Evolutionary conservation across 1,139 yeast species (phyloP).

Genomic region (Geotrichum reessii): DNA sequence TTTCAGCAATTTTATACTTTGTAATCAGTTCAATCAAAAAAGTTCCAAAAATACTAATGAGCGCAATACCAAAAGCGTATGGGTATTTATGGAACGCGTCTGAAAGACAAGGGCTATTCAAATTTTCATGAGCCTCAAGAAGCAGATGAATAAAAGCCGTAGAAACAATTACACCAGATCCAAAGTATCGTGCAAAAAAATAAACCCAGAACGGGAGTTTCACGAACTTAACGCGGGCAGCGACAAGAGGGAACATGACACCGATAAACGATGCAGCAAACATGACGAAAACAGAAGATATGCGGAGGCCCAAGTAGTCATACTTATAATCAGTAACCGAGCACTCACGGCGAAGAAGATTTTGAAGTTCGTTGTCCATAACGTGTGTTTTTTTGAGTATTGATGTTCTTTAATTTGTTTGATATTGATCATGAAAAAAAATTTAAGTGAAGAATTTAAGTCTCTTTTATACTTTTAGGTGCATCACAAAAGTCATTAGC

Average conservation of each 20-base stretch:
- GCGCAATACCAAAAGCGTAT: slow-evolving; percentile 55
- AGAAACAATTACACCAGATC: slow-evolving; percentile 87
- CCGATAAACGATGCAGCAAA: slow-evolving; percentile 56
- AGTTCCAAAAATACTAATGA: slow-evolving; percentile 40
- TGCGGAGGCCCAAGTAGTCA: slow-evolving; percentile 56
- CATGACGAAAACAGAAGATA: slow-evolving; percentile 68
- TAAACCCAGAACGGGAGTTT: slow-evolving; percentile 54
- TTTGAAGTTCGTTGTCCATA: too few species aligned
- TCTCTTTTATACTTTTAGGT: not conserved
- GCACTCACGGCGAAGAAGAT: slow-evolving; percentile 14
- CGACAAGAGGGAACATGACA: slow-evolving; percentile 38
- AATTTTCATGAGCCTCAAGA: slow-evolving; percentile 63
- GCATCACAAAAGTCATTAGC: too few species aligned
- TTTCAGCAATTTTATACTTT: slow-evolving; percentile 20
- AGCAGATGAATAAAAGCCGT: slow-evolving; percentile 82
- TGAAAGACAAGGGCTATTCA: slow-evolving; percentile 50
- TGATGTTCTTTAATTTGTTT: not conserved
- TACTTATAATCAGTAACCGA: slow-evolving; percentile 35
- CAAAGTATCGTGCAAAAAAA: slow-evolving; percentile 73
- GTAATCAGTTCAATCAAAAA: slow-evolving; percentile 32
- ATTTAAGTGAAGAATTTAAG: not conserved
- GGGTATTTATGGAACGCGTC: slow-evolving; percentile 53
- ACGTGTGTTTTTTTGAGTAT: too few species aligned
- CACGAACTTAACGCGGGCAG: slow-evolving; percentile 26
- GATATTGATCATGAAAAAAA: not conserved